A percentile compares a stretch with the other conserved stretches of the same genome.
Conservation (phyloP, 768 basidiomycete species). For the Leccinum variicolor region DNA sequence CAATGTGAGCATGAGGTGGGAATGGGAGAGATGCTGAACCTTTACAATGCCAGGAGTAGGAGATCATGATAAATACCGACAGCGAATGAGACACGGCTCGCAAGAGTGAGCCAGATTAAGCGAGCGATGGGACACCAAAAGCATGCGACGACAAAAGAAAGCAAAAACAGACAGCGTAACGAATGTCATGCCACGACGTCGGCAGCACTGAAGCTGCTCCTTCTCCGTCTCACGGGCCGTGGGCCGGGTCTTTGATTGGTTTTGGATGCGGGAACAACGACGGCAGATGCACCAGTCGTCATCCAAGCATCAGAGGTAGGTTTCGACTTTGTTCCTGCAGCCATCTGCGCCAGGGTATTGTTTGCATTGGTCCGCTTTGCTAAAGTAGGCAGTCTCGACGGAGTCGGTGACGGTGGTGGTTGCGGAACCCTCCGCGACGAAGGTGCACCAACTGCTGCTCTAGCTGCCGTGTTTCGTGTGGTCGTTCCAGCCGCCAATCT, state of each 20-base stretch:
- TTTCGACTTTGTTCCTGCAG: constrained; percentile 35
- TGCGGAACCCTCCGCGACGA: constrained; percentile 37
- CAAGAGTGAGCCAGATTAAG: constrained; percentile 4
- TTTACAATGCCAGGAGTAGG: constrained; percentile 26
- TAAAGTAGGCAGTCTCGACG: constrained; percentile 76
- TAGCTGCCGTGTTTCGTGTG: constrained; percentile 45
- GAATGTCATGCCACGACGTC: constrained; percentile 69
- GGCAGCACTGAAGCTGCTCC: constrained; percentile 86
- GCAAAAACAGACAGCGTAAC: constrained; percentile 7
- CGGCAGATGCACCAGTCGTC: constrained; percentile 61
- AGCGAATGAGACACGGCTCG: constrained; percentile 1
- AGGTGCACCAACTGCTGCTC: constrained; percentile 27
- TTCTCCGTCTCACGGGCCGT: constrained; percentile 66
- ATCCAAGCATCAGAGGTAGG: constrained; percentile 67
- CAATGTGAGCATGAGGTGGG: constrained; percentile 11
- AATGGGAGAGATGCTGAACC: constrained; percentile 22
- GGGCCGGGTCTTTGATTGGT: constrained; percentile 66
- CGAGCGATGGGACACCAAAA: constrained; percentile 1
- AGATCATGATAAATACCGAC: constrained; percentile 31
- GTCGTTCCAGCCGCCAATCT: constrained; percentile 53
- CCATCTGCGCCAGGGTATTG: constrained; percentile 51
- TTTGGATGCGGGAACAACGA: constrained; percentile 71
- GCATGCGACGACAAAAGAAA: constrained; percentile 9
- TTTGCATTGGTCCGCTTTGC: constrained; percentile 47
- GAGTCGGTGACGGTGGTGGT: constrained; percentile 61